Conservation (phyloP, 768 basidiomycete species). For the Crucibulum laeve region DNA sequence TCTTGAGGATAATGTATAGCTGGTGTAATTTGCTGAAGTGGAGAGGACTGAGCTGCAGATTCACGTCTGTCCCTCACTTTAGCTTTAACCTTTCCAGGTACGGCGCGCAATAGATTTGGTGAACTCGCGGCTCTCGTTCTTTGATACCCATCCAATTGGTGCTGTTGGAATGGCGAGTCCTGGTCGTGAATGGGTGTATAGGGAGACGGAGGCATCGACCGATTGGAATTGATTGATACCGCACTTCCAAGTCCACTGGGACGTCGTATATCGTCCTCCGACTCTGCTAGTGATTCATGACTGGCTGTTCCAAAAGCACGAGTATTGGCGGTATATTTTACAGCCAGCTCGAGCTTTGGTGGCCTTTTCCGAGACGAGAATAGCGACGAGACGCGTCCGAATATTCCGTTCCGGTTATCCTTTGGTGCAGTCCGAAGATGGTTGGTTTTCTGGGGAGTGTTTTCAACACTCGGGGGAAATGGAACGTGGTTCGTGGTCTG, state of each 20-base stretch:
- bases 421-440: too few relatives aligned
- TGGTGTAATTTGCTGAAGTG: background rate
- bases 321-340: background rate
- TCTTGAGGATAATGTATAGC: background rate
- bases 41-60: slow-evolving; percentile 5
- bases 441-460: too few relatives aligned
- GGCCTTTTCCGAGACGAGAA: too few relatives aligned
- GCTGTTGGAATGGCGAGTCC: slow-evolving; percentile 6
- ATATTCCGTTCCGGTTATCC: too few relatives aligned
- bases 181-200: slow-evolving; percentile 14
- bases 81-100: slow-evolving; percentile 14
- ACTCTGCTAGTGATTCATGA: slow-evolving; percentile 9
- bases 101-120: slow-evolving; percentile 28
- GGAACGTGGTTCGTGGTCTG: too few relatives aligned
- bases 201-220: slow-evolving; percentile 31
- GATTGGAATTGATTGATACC: slow-evolving; percentile 28
- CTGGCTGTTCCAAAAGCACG: background rate
- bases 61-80: slow-evolving; percentile 11
- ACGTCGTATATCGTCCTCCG: slow-evolving; percentile 38
- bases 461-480: too few relatives aligned
- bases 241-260: slow-evolving; percentile 42
- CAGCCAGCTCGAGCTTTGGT: slow-evolving; percentile 1
- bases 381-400: too few relatives aligned
- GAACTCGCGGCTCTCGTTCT: slow-evolving; percentile 30
- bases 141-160: slow-evolving; percentile 5